Evolutionary conservation across 306 rosid species (phyloP).

Genomic region (Cucumis hystrix): DNA sequence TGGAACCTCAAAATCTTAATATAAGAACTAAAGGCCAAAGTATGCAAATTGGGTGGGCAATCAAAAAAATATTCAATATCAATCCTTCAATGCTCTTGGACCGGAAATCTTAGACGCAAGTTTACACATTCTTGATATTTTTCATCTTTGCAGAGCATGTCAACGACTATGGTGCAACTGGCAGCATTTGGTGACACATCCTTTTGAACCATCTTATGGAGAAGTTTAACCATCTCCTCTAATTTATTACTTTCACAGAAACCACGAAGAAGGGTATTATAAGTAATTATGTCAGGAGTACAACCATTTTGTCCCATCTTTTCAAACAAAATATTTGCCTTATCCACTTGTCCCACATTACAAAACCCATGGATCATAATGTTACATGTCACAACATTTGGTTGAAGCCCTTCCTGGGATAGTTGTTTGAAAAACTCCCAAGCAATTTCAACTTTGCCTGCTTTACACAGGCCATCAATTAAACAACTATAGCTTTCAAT

Average conservation of each 20-base stretch:
- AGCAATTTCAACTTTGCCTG: constrained; percentile 19
- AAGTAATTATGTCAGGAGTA: constrained; percentile 18
- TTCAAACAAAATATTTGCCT: constrained; percentile 25
- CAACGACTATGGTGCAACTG: constrained; percentile 17
- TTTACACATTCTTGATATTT: constrained; percentile 12
- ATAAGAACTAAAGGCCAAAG: too few species aligned
- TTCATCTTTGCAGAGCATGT: constrained; percentile 21
- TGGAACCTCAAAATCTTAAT: too few species aligned
- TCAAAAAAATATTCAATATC: too few species aligned
- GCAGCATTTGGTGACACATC: constrained; percentile 19
- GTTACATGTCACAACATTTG: constrained; percentile 19
- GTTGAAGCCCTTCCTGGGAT: constrained; percentile 7
- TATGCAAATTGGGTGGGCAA: too few species aligned
- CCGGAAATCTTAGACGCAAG: too few species aligned
- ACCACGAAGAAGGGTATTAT: constrained; percentile 25
- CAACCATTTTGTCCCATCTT: constrained; percentile 29
- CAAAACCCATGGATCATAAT: constrained; percentile 33
- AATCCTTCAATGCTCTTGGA: too few species aligned
- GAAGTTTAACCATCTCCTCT: constrained; percentile 26
- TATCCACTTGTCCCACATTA: constrained; percentile 16
- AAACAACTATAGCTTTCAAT: constrained; percentile 9
- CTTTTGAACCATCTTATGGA: constrained; percentile 21
- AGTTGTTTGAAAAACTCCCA: constrained; percentile 20
- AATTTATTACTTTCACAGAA: constrained; percentile 18
- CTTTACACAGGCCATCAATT: constrained; percentile 21